Evolutionary conservation across 2,329 filamentous ascomycete species (phyloP).

Genomic region (Diaporthe citri): DNA sequence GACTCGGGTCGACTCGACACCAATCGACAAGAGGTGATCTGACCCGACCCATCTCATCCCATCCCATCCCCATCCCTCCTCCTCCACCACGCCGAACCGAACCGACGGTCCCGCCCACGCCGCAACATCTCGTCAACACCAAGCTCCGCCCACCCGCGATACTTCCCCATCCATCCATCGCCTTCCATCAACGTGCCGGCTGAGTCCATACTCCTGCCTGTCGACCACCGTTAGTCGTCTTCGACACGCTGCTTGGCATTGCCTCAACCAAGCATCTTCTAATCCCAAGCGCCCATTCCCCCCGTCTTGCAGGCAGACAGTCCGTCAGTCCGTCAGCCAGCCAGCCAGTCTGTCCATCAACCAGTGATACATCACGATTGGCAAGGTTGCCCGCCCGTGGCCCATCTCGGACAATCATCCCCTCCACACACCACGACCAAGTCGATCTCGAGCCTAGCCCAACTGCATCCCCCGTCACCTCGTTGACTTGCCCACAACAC

Average conservation of each 20-base stretch:
- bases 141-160: conserved; percentile 20
- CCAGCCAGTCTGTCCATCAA: background rate
- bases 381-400: background rate
- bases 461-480: background rate
- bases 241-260: background rate
- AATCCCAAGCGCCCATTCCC: background rate
- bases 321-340: background rate
- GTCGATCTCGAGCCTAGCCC: background rate
- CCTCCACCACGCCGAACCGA: conserved; percentile 28
- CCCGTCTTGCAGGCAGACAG: background rate
- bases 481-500: background rate
- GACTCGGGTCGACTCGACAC: conserved; percentile 21
- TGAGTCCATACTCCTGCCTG: background rate
- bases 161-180: background rate
- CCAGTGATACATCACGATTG: background rate
- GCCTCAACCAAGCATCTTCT: background rate
- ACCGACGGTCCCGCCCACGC: conserved; percentile 28
- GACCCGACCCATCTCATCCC: conserved; percentile 2
- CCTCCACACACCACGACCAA: background rate
- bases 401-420: background rate
- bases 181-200: background rate
- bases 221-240: background rate
- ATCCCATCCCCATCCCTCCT: conserved; percentile 14
- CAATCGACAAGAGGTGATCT: conserved; percentile 16
- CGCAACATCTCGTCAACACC: conserved; percentile 25